Evolutionary conservation across 345 rosid genomes (phyloP).

Genomic region (Pistacia vera): DNA sequence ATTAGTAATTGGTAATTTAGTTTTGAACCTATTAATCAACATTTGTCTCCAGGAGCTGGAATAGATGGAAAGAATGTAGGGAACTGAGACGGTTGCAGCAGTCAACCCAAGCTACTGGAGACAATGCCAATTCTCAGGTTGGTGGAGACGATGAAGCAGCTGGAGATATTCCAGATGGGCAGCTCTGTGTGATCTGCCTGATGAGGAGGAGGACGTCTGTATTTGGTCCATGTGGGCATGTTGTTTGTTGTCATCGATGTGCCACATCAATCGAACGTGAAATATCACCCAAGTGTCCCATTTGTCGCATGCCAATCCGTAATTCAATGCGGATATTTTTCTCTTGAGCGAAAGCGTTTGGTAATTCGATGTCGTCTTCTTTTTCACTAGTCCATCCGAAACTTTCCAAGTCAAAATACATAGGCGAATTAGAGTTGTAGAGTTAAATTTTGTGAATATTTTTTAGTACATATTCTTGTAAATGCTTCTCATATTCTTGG

Average conservation of each 20-base stretch:
- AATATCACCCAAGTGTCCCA: slow-evolving; percentile 71
- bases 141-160: slow-evolving; percentile 42
- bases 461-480: not conserved
- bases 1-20: not conserved
- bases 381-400: not conserved
- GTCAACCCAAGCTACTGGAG: slow-evolving; percentile 28
- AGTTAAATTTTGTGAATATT: not conserved
- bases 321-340: slow-evolving; percentile 69
- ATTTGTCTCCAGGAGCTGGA: slow-evolving; percentile 69
- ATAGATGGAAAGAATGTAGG: slow-evolving; percentile 69
- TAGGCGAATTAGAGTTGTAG: slow-evolving; percentile 1
- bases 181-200: slow-evolving; percentile 83
- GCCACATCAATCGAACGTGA: slow-evolving; percentile 72
- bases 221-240: slow-evolving; percentile 90
- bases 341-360: slow-evolving; percentile 30
- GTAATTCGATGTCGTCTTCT: not conserved
- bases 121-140: slow-evolving; percentile 22
- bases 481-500: not conserved
- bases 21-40: not conserved
- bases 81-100: slow-evolving; percentile 42
- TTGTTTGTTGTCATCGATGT: slow-evolving; percentile 86
- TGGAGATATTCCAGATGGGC: slow-evolving; percentile 74
- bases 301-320: slow-evolving; percentile 68
- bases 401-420: not conserved
- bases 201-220: slow-evolving; percentile 68